Conservation (phyloP, 78 protist genomes). For the slime mould (Dictyostelium discoideum) region dicty_2.7 NC_007090.3:622001-622500, state of each 20-base stretch:
- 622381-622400: neutral
- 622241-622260: conserved; percentile 97
- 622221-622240: conserved; percentile 91
- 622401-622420: neutral
- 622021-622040: neutral
- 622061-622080: neutral
- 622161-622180: neutral
- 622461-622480: neutral
- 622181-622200: conserved; percentile 85
- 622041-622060: neutral
- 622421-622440: neutral
- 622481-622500: neutral
- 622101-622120: conserved; percentile 48
- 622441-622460: neutral
- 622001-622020: neutral
- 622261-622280: conserved; percentile 95
- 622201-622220: conserved; percentile 59
- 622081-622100: conserved; percentile 27
- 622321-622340: conserved; percentile 47
- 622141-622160: conserved; percentile 55
- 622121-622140: conserved; percentile 12
- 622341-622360: neutral
- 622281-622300: conserved; percentile 87
- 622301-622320: conserved; percentile 84
- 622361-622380: neutral